Evolutionary conservation across 805 yeast genomes (phyloP).

Genomic region (Myxozyma kluyveri): DNA sequence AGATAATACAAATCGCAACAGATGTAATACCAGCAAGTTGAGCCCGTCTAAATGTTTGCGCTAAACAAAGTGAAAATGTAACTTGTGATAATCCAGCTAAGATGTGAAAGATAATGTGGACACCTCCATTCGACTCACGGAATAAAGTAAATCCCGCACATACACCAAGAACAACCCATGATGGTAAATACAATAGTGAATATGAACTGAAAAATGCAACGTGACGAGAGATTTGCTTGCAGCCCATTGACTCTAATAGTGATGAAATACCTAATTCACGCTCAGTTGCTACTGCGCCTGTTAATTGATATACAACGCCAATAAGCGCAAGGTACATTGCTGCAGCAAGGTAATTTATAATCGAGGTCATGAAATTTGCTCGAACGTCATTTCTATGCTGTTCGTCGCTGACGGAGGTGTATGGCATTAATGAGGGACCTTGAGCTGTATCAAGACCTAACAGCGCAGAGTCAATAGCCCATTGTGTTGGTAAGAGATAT

Average conservation of each 20-base stretch:
- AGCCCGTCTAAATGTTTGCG: constrained; percentile 34
- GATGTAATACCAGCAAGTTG: constrained; percentile 38
- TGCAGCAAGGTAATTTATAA: constrained; percentile 36
- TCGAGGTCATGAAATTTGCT: constrained; percentile 32
- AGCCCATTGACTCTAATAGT: constrained; percentile 39
- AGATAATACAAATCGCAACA: constrained; percentile 35
- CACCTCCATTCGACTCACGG: constrained; percentile 32
- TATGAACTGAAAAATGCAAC: constrained; percentile 34
- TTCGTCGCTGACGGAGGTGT: constrained; percentile 32
- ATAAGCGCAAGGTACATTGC: constrained; percentile 38
- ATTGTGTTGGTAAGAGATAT: constrained; percentile 38
- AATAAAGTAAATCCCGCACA: constrained; percentile 30
- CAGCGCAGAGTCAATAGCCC: constrained; percentile 36
- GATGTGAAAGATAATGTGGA: constrained; percentile 35
- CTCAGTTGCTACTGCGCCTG: constrained; percentile 38
- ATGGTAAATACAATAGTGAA: constrained; percentile 34
- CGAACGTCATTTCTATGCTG: constrained; percentile 30
- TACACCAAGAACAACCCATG: constrained; percentile 37
- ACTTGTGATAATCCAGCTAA: constrained; percentile 36
- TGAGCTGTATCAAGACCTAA: constrained; percentile 8
- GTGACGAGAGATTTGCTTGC: constrained; percentile 31
- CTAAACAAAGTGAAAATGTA: constrained; percentile 36
- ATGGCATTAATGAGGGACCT: constrained; percentile 32
- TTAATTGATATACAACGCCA: constrained; percentile 39
- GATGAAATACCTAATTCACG: constrained; percentile 37